Conservation (phyloP, 768 basidiomycete genomes). For the Heimioporus sp. region DNA sequence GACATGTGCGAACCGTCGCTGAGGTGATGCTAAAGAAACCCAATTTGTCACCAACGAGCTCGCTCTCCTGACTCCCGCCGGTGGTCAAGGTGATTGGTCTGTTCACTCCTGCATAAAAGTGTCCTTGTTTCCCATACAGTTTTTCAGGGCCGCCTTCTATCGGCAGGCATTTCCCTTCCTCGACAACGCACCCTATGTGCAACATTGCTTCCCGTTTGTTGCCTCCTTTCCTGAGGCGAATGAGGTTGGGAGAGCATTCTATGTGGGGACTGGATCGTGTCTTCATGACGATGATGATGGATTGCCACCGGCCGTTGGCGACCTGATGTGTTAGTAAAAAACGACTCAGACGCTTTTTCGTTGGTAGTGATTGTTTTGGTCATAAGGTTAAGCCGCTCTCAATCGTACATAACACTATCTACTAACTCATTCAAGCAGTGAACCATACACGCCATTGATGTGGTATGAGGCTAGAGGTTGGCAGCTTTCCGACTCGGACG, state of each 20-base stretch:
- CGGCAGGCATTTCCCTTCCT: slow-evolving; percentile 34
- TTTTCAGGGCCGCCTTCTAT: slow-evolving; percentile 31
- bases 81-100: slow-evolving; percentile 30
- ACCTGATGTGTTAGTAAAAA: slow-evolving; percentile 14
- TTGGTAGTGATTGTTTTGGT: no score
- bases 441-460: no score
- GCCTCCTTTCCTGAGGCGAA: slow-evolving; percentile 28
- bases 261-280: slow-evolving; percentile 29
- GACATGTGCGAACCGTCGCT: background rate
- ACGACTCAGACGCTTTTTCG: no score
- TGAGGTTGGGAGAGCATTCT: slow-evolving; percentile 10
- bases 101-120: no score
- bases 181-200: slow-evolving; percentile 28
- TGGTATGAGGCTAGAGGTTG: no score
- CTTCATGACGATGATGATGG: slow-evolving; percentile 33
- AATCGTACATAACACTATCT: no score
- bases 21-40: slow-evolving; percentile 18
- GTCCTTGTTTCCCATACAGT: background rate
- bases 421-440: no score
- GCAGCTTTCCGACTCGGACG: no score
- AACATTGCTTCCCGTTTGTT: slow-evolving; percentile 37
- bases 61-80: slow-evolving; percentile 32
- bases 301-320: slow-evolving; percentile 20
- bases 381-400: no score
- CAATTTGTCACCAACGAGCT: slow-evolving; percentile 31